Conservation (phyloP, 1,284 basidiomycete genomes). For the Marasmius tenuissimus region DNA sequence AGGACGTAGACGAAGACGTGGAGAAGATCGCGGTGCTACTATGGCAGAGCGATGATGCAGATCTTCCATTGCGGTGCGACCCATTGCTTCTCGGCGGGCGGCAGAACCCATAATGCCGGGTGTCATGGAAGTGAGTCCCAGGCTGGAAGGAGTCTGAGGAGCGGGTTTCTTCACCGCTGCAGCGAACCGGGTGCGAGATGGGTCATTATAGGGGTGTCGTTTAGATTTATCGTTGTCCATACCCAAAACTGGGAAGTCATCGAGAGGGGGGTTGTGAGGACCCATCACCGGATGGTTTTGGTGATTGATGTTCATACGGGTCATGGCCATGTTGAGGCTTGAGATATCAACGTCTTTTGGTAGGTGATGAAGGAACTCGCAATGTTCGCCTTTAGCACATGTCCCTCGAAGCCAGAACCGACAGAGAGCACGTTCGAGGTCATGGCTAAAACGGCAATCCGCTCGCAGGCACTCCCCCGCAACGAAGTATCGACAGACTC, state of each 20-base stretch:
- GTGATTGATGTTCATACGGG: slow-evolving; percentile 55
- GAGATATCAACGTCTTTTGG: slow-evolving; percentile 78
- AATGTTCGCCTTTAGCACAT: slow-evolving; percentile 90
- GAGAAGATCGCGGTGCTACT: slow-evolving; percentile 82
- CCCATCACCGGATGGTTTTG: slow-evolving; percentile 30
- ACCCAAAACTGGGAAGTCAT: slow-evolving; percentile 90
- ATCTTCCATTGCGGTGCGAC: slow-evolving; percentile 52
- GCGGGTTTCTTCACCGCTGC: slow-evolving; percentile 73
- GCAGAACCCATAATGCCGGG: slow-evolving; percentile 36
- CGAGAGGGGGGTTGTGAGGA: slow-evolving; percentile 48
- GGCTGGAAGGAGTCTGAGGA: slow-evolving; percentile 10
- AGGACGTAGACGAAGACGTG: slow-evolving; percentile 78
- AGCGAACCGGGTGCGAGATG: slow-evolving; percentile 82
- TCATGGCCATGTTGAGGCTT: slow-evolving; percentile 69
- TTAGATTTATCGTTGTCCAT: slow-evolving; percentile 39
- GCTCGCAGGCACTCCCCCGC: slow-evolving; percentile 94
- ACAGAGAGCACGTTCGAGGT: slow-evolving; percentile 89
- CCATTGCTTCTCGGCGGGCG: slow-evolving; percentile 56
- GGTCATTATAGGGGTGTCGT: slow-evolving; percentile 57
- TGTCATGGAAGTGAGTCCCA: slow-evolving; percentile 16
- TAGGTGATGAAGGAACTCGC: slow-evolving; percentile 88
- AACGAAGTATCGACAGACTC: slow-evolving; percentile 95
- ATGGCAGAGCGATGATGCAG: slow-evolving; percentile 66
- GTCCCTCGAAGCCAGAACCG: slow-evolving; percentile 98
- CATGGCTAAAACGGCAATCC: slow-evolving; percentile 96